A percentile compares a stretch with the other conserved stretches of the same genome.
Evolutionary conservation across 768 basidiomycete genomes (phyloP).

Genomic region (Panaeolus papilionaceus): DNA sequence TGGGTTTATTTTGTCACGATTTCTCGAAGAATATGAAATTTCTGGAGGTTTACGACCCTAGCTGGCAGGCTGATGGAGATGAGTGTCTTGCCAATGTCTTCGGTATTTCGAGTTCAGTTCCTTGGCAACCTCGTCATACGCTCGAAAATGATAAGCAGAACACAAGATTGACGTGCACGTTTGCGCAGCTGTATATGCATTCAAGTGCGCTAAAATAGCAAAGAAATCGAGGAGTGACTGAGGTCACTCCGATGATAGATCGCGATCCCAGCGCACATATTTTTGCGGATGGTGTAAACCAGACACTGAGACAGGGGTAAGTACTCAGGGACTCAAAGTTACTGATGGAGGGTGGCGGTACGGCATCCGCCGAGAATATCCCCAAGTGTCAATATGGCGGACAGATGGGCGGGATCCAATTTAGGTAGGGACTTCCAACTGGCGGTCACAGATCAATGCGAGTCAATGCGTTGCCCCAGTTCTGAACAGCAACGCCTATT

Average conservation of each 20-base stretch:
- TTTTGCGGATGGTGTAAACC: neutral
- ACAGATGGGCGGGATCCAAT: neutral
- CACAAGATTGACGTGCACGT: neutral
- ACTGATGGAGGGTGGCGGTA: slow-evolving; percentile 2
- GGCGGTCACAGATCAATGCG: neutral
- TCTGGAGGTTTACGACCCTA: slow-evolving; percentile 8
- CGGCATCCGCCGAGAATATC: neutral
- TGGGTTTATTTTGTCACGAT: slow-evolving; percentile 10
- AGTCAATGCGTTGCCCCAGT: neutral
- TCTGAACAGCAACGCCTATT: neutral
- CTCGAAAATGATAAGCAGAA: neutral
- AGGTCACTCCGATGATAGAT: neutral
- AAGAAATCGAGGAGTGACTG: neutral
- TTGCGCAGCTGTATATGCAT: neutral
- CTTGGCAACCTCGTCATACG: slow-evolving; percentile 5
- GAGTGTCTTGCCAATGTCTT: slow-evolving; percentile 12
- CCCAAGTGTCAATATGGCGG: neutral
- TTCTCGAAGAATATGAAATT: slow-evolving; percentile 6
- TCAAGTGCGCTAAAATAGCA: neutral
- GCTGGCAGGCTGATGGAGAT: slow-evolving; percentile 5
- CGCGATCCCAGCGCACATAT: neutral
- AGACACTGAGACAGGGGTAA: neutral
- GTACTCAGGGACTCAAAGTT: slow-evolving; percentile 1
- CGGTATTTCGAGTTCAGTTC: neutral
- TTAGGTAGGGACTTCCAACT: neutral